Base-by-base conservation (phyloP, 805 yeast species). In the Metschnikowia chrysomelidarum region DNA sequence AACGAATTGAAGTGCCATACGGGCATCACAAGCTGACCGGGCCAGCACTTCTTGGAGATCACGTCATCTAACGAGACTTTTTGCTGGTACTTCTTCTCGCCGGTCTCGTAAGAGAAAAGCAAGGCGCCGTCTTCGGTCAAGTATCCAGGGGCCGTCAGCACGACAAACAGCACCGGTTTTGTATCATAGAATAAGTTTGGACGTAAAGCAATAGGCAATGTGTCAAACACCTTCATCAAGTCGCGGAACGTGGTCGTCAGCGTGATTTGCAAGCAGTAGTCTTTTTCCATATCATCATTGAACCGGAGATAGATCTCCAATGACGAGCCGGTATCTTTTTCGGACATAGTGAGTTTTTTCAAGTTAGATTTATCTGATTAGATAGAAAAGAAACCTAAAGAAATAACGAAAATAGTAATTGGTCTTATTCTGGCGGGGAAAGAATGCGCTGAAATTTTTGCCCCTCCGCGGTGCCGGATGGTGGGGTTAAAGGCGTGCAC, bases 1-100 rank as follows among this genome's bases (percentile, higher is more conserved):
- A 66, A 62, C 18, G 60, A 49, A 51, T 75, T 67, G 40, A 62
- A 62, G 41, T 67, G 62, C 88, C 94, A 87, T 17, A 69, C 59
- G 4, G 96, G 96, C 13, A 82, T 51, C 39, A 93, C 67, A 59
- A 93, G 73, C 67, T 91, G 97, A 23, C 96, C 96, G 12, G 96
- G 96, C 87, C 94, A 82, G 35, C 77, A 71, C 33, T 75, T 75
- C 19, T 82, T 81, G 35, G 70, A 60, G 37, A 88, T 67, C 27
- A 53, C 58, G 43, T 77, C 78, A 30, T 70, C 62, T 28, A 59
- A 43, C n/a, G 71, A 61, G 19, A 79, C 71, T 5, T 54, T 53
- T 37, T 64, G 67, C 30, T 71, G 54, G 57, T 68, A 71, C 53
- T 73, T 57, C 10, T 44, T 32, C 14, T 61, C 52, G 41, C 66